A percentile compares a stretch with the other conserved stretches of the same genome.
Conservation (phyloP, 2,329 filamentous ascomycete genomes). For the Cercospora sp. region DNA sequence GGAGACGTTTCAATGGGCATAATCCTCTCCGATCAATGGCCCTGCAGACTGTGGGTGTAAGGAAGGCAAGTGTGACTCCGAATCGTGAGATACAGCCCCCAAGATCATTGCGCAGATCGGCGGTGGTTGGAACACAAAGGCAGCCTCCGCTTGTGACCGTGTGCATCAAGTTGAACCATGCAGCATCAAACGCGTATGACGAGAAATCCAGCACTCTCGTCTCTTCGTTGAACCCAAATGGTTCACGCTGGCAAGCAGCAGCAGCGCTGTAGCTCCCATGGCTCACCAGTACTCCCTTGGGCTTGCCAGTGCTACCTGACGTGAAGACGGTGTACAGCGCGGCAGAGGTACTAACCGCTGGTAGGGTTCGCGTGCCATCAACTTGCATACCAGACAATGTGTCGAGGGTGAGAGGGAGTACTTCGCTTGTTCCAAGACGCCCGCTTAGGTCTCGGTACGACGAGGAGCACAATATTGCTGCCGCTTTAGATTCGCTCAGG, state of each 20-base stretch:
- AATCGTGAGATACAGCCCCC: too few species aligned
- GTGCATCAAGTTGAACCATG: too few species aligned
- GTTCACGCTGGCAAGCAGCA: too few species aligned
- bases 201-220: too few species aligned
- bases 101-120: too few species aligned
- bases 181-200: too few species aligned
- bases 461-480: neutral
- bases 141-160: too few species aligned
- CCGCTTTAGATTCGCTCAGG: neutral
- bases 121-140: too few species aligned
- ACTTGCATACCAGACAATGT: neutral
- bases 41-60: neutral
- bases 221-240: too few species aligned
- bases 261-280: too few species aligned
- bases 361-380: neutral
- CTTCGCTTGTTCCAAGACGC: neutral
- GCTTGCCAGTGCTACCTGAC: slow-evolving; percentile 11
- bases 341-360: neutral
- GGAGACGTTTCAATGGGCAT: neutral
- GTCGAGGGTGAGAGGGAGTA: neutral
- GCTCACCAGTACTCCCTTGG: slow-evolving; percentile 13
- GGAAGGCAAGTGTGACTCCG: neutral
- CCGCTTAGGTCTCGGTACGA: neutral
- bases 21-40: neutral
- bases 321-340: slow-evolving; percentile 3